Conservation (phyloP, 768 basidiomycete species). For the Aureoboletus auriporus region DNA sequence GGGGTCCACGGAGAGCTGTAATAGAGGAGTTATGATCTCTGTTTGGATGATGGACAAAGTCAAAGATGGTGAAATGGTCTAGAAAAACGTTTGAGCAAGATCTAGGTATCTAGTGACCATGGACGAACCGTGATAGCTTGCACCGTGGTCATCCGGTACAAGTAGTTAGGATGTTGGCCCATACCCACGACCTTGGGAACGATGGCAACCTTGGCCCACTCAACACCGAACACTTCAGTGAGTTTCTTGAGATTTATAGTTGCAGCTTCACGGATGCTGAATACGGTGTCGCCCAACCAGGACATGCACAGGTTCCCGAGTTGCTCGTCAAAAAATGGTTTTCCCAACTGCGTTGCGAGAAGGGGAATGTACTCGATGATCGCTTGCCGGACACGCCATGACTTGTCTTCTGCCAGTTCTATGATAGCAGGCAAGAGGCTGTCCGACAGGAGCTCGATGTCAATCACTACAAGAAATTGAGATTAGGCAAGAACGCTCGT, state of each 20-base stretch:
- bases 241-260: constrained; percentile 95
- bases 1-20: constrained; percentile 80
- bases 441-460: constrained; percentile 90
- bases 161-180: constrained; percentile 95
- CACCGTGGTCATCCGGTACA: constrained; percentile 98
- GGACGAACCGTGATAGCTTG: constrained; percentile 89
- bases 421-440: constrained; percentile 97
- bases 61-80: constrained; percentile 95
- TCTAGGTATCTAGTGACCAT: background rate
- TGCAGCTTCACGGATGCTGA: constrained; percentile 97
- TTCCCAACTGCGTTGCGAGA: constrained; percentile 95
- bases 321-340: constrained; percentile 96
- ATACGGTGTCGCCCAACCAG: constrained; percentile 98
- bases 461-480: constrained; percentile 67
- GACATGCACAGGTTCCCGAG: constrained; percentile 97
- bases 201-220: constrained; percentile 92
- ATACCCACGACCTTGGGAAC: constrained; percentile 97
- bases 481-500: constrained; percentile 7
- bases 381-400: constrained; percentile 98
- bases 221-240: constrained; percentile 97
- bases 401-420: constrained; percentile 97
- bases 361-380: constrained; percentile 99
- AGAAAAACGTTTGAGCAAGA: constrained; percentile 8
- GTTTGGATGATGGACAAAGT: constrained; percentile 78
- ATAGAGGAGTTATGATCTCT: constrained; percentile 79